A percentile compares a stretch with the other conserved stretches of the same genome.
Evolutionary conservation across 257 asterid species (phyloP).

Genomic region (Solanum ahanhuiri): DNA sequence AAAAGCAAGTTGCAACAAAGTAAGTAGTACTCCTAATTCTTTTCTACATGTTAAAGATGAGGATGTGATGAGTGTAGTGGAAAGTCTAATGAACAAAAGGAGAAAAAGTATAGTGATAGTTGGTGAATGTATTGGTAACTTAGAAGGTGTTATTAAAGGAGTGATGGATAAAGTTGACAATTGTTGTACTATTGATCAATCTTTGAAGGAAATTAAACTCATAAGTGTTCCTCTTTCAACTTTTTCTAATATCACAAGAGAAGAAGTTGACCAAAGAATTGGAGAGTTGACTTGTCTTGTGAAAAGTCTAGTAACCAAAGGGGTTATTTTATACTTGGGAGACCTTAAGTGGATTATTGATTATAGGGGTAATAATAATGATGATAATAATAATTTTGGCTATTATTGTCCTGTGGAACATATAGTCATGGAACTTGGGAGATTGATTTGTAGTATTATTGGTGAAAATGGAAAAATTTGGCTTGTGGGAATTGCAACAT

Average conservation of each 20-base stretch:
- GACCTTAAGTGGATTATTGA: conserved; percentile 73
- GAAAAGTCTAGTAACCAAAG: conserved; percentile 36
- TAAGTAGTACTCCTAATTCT: neutral
- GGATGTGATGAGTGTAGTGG: conserved; percentile 38
- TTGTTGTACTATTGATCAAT: conserved; percentile 1
- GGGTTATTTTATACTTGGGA: conserved; percentile 70
- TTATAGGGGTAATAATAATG: conserved; percentile 18
- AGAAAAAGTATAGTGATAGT: conserved; percentile 45
- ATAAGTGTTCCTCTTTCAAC: conserved; percentile 40
- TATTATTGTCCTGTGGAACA: conserved; percentile 67
- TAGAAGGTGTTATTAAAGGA: conserved; percentile 37
- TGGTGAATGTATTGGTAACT: conserved; percentile 38
- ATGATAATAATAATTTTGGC: neutral
- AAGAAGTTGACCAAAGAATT: conserved; percentile 48
- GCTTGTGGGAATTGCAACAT: conserved; percentile 76
- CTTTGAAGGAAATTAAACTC: conserved; percentile 40
- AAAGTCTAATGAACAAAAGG: conserved; percentile 15
- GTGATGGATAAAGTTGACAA: conserved; percentile 44
- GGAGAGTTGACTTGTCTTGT: conserved; percentile 46
- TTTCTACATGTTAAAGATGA: conserved; percentile 18
- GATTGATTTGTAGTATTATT: conserved; percentile 28
- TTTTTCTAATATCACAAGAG: conserved; percentile 42
- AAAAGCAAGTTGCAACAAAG: neutral
- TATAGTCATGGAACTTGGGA: conserved; percentile 65
- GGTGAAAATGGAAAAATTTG: conserved; percentile 47